Percentiles rank a stretch among this genome's conserved stretches.
Evolutionary conservation across 2,329 filamentous ascomycete genomes (phyloP).

Genomic region (Penicillium palitans): DNA sequence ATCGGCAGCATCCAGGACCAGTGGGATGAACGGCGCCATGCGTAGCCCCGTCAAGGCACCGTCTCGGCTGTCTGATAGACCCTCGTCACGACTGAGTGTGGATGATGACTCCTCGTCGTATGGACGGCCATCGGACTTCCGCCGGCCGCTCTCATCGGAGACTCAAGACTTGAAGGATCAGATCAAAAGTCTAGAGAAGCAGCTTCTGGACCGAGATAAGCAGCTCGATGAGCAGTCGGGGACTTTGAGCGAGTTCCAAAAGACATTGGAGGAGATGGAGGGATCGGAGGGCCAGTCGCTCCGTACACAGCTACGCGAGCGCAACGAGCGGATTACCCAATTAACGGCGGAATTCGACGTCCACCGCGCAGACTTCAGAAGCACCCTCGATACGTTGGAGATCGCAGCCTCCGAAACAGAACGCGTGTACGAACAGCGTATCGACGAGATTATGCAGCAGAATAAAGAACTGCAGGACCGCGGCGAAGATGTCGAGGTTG

Average conservation of each 20-base stretch:
- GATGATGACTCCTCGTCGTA: conserved; percentile 39
- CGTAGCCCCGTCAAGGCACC: conserved; percentile 43
- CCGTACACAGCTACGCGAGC: conserved; percentile 80
- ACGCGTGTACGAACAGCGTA: conserved; percentile 76
- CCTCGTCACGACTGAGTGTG: conserved; percentile 41
- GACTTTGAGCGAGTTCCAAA: conserved; percentile 86
- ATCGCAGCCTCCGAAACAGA: conserved; percentile 93
- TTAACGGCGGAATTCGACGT: conserved; percentile 93
- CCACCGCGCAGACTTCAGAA: conserved; percentile 92
- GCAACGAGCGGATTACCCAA: conserved; percentile 94
- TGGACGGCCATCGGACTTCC: conserved; percentile 34
- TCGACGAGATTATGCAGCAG: conserved; percentile 69
- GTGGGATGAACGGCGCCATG: conserved; percentile 46
- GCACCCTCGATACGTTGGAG: conserved; percentile 94
- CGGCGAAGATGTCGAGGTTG: conserved; percentile 84
- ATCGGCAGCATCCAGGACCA: conserved; percentile 46
- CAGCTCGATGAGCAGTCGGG: conserved; percentile 86
- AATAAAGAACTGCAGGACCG: conserved; percentile 78
- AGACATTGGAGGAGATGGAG: conserved; percentile 77
- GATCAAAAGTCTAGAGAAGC: conserved; percentile 67
- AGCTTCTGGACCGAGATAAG: conserved; percentile 79
- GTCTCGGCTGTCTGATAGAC: conserved; percentile 41
- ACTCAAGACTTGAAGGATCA: conserved; percentile 62
- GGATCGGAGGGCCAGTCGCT: conserved; percentile 76
- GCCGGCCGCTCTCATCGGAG: conserved; percentile 30